These are phyloP conservation scores for Rhizopogon vesiculosus DNA, from an alignment of 768 basidiomycete species.

Conservation along the genomic window DNA sequence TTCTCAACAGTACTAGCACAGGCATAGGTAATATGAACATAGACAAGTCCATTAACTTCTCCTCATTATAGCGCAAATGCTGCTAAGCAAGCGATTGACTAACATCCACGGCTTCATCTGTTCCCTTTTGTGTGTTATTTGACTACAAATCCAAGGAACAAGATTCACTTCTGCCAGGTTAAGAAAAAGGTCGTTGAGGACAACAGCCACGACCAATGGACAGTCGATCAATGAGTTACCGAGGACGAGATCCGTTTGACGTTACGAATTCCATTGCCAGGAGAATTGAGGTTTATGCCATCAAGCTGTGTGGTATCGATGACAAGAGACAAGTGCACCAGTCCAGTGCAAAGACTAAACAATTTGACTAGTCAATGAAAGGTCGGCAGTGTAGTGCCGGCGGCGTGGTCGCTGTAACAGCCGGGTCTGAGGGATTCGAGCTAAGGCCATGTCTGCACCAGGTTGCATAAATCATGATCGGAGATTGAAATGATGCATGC, in stretches of 20 bases:
- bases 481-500: conserved; percentile 9
- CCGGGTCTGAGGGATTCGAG: conserved; percentile 17
- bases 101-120: background rate
- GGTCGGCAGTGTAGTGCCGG: conserved; percentile 14
- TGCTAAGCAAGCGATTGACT: background rate
- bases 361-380: conserved; percentile 11
- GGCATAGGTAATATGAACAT: background rate
- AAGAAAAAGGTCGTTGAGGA: conserved; percentile 13
- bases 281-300: background rate
- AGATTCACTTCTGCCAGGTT: conserved; percentile 15
- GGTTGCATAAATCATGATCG: conserved; percentile 10
- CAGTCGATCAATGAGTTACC: conserved; percentile 16
- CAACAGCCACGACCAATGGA: conserved; percentile 8
- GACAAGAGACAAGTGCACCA: conserved; percentile 17
- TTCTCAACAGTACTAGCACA: background rate
- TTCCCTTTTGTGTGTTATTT: too few species aligned
- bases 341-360: conserved; percentile 5
- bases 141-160: conserved; percentile 16
- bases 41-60: background rate
- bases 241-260: conserved; percentile 8
- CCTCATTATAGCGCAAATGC: background rate
- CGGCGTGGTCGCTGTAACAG: conserved; percentile 11
- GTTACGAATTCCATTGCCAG: background rate
- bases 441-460: conserved; percentile 16
- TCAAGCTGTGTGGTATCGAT: conserved; percentile 8